Evolutionary conservation across 192 early-diverging fungal genomes (phyloP), one percentile per base, ranked within the genome.

Genomic region (Radiomyces spectabilis): DNA sequence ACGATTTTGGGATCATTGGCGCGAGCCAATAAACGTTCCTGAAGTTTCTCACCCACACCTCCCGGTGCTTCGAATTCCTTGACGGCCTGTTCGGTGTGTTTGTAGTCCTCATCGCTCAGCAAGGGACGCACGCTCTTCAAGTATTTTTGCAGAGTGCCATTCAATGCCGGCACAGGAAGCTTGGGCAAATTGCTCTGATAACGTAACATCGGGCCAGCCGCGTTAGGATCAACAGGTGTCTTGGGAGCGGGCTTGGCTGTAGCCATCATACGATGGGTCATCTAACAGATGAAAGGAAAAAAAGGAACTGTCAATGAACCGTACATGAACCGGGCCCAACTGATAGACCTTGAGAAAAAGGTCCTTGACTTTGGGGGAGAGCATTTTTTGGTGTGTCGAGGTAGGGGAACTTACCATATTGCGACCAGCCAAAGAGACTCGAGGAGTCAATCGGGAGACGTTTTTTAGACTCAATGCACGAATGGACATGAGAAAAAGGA

Each of bases 131-230:
- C 75, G 4, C 82, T 81, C 49, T 76, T 65, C 44, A 97, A 78
- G 65, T 98, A 98, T 60, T 85, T 86, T 34, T 80, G 82, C 50
- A 84, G 72, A 3, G 96, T 98, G 51, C 89, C 89, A 16, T 75
- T 58, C 34, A 98, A 75, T 15, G 80, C 65, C 25, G 96, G 93
- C 34, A 98, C 93, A 3, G 93, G 93, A 39, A 98, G 80, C 58
- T 84, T 86, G 46, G 93, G 91, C 43, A 98, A 75, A 52, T 77
- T 77, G 22, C 66, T 71, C 63, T 91, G 85, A 75, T 82, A 85
- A 50, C 82, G 79, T 55, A 79, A 76, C 73, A 91, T 83, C 57
- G 84, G 84, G 1, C 80, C 81, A 40, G 69, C 65, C 41, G 73
- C 63, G 1, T 43, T 46, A 25, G 64, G 5, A 31, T 61, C 59